Conservation (phyloP, 306 rosid genomes). For the Cicer chorassanicum region DNA sequence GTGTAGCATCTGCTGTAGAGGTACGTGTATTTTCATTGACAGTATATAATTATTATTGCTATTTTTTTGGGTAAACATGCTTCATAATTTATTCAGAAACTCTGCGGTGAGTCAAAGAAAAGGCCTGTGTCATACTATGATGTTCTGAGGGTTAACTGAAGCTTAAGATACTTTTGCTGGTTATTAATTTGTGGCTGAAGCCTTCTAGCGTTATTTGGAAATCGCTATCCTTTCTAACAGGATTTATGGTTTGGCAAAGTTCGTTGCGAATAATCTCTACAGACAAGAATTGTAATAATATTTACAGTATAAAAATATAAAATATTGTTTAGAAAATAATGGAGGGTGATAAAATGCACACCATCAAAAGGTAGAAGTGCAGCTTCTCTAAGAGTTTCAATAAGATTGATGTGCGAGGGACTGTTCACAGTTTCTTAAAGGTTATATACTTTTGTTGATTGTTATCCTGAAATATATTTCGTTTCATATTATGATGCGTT, state of each 20-base stretch:
- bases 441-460: not conserved
- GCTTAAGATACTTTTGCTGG: conserved; percentile 22
- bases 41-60: not conserved
- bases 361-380: conserved; percentile 5
- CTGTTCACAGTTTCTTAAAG: not conserved
- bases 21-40: conserved; percentile 48
- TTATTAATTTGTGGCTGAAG: conserved; percentile 25
- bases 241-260: not conserved
- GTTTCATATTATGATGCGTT: not conserved
- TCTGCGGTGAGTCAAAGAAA: conserved; percentile 58
- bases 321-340: conserved; percentile 10
- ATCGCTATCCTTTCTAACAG: conserved; percentile 1
- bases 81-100: conserved; percentile 60
- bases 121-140: conserved; percentile 68
- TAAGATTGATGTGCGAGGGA: conserved; percentile 1
- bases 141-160: conserved; percentile 57
- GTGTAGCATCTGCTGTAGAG: conserved; percentile 85
- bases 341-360: not conserved
- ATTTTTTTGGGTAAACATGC: conserved; percentile 7
- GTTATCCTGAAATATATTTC: conserved; percentile 4
- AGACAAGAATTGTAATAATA: conserved; percentile 23
- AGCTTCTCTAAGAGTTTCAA: not conserved
- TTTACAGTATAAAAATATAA: not conserved
- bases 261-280: conserved; percentile 31
- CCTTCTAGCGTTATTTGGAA: conserved; percentile 27